Evolutionary conservation across 306 rosid genomes (phyloP).

Genomic region (Vicia sativa): DNA sequence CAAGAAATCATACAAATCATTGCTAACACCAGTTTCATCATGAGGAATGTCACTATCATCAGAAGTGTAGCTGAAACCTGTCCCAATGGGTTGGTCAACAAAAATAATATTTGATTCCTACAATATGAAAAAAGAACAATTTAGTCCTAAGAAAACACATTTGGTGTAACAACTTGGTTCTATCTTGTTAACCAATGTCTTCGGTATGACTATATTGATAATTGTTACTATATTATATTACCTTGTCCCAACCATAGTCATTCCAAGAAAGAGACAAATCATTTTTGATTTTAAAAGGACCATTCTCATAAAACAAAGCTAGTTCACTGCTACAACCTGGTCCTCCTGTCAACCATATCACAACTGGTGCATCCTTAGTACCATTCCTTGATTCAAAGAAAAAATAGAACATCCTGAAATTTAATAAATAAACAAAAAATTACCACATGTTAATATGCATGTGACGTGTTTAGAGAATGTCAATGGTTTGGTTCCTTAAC

Average conservation of each 20-base stretch:
- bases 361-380: slow-evolving; percentile 59
- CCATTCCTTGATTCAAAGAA: slow-evolving; percentile 81
- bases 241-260: slow-evolving; percentile 94
- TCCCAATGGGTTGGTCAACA: slow-evolving; percentile 90
- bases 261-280: slow-evolving; percentile 84
- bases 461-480: neutral
- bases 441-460: neutral
- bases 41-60: slow-evolving; percentile 61
- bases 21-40: slow-evolving; percentile 79
- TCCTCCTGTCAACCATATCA: slow-evolving; percentile 95
- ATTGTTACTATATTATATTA: slow-evolving; percentile 4
- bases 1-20: slow-evolving; percentile 82
- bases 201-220: neutral
- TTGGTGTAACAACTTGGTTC: slow-evolving; percentile 16
- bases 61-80: slow-evolving; percentile 81
- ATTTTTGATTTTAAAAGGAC: slow-evolving; percentile 72
- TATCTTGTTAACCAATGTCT: neutral
- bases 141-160: neutral
- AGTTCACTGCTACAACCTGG: slow-evolving; percentile 92
- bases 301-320: slow-evolving; percentile 89
- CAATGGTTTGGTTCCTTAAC: neutral
- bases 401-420: slow-evolving; percentile 81
- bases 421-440: neutral
- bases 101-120: slow-evolving; percentile 84
- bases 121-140: slow-evolving; percentile 25